phyloP scores from a whole-genome alignment of 2,329 filamentous ascomycete genomes.

The Sporothrix dimorphospora region DNA sequence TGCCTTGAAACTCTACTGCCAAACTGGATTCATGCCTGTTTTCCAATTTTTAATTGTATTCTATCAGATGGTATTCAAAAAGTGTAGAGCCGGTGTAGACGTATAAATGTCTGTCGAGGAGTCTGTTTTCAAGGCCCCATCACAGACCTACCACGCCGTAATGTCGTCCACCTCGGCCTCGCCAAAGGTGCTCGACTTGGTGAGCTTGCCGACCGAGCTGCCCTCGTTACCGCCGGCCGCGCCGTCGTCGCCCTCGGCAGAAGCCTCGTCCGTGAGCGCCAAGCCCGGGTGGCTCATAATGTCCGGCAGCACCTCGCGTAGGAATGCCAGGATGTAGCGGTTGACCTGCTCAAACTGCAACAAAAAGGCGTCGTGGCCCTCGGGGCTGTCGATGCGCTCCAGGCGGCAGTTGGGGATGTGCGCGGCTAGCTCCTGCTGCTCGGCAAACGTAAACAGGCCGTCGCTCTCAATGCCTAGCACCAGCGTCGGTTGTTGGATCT shows the following conservation, averaged over 20 bases:
- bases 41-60: slow-evolving; percentile 17
- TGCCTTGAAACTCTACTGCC: too few relatives aligned
- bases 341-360: slow-evolving; percentile 98
- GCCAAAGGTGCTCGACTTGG: slow-evolving; percentile 89
- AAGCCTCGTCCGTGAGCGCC: background rate
- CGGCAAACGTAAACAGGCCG: slow-evolving; percentile 93
- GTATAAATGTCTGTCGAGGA: too few relatives aligned
- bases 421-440: slow-evolving; percentile 88
- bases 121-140: too few relatives aligned
- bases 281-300: slow-evolving; percentile 68
- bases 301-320: slow-evolving; percentile 80
- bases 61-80: slow-evolving; percentile 1
- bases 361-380: slow-evolving; percentile 95
- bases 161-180: slow-evolving; percentile 97
- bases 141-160: slow-evolving; percentile 75
- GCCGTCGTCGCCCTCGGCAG: slow-evolving; percentile 38
- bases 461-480: slow-evolving; percentile 95
- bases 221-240: slow-evolving; percentile 50
- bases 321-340: slow-evolving; percentile 78
- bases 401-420: slow-evolving; percentile 77
- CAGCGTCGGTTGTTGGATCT: slow-evolving; percentile 86
- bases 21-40: background rate
- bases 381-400: slow-evolving; percentile 87
- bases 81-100: too few relatives aligned
- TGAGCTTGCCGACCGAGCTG: slow-evolving; percentile 62